phyloP scores from a whole-genome alignment of 2,329 filamentous ascomycete genomes.

The Sordariomycetes sp. region DNA sequence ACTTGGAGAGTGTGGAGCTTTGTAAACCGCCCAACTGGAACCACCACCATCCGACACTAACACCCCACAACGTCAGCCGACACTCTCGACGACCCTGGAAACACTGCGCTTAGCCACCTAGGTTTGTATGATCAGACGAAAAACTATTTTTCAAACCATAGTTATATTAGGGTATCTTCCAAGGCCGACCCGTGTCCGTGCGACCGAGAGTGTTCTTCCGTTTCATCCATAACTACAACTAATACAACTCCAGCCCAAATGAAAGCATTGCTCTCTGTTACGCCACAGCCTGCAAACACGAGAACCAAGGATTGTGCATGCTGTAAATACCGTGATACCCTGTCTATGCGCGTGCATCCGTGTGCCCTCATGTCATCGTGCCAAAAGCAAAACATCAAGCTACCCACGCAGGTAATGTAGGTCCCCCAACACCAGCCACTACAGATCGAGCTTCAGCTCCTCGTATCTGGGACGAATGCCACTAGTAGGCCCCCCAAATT shows the following conservation, averaged over 20 bases:
- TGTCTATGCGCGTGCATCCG: neutral
- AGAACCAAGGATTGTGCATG: neutral
- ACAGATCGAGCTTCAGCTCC: neutral
- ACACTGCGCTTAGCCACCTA: too few relatives aligned
- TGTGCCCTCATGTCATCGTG: neutral
- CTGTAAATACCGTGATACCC: neutral
- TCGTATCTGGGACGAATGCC: slow-evolving; percentile 7
- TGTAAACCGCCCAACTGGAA: neutral
- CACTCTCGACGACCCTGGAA: neutral
- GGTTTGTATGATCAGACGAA: neutral
- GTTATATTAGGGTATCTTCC: neutral
- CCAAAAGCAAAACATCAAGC: neutral
- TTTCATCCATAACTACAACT: neutral
- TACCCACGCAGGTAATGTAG: neutral
- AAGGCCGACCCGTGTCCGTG: neutral
- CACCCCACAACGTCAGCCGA: neutral
- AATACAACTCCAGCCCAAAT: neutral
- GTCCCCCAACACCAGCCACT: neutral
- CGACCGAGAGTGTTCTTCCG: neutral
- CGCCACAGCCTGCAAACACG: neutral
- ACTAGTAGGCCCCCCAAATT: slow-evolving; percentile 35
- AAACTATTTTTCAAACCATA: too few relatives aligned
- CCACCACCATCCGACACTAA: neutral
- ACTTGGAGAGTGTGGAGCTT: neutral
- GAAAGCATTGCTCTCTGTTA: neutral